Percentiles rank a stretch among this genome's conserved stretches.
phyloP scores from a whole-genome alignment of 2,329 filamentous ascomycete genomes.

The Penicillium sumatraense region DNA sequence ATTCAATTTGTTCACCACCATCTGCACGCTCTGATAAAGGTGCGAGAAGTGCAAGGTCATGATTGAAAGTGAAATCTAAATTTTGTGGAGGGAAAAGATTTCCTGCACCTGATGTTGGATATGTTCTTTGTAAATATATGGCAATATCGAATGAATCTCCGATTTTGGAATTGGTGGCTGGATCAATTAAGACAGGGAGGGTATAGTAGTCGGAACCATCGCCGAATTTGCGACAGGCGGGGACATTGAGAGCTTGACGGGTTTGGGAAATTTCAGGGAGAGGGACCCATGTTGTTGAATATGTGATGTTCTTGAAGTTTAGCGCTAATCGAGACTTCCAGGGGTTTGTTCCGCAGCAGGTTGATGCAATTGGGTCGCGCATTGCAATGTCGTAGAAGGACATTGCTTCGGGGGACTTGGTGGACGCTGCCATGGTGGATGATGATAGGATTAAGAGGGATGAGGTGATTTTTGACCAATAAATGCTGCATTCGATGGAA shows the following conservation, averaged over 20 bases:
- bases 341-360: constrained; percentile 56
- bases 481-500: too few species aligned
- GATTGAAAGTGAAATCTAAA: constrained; percentile 47
- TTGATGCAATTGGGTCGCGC: constrained; percentile 34
- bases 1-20: constrained; percentile 35
- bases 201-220: constrained; percentile 65
- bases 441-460: too few species aligned
- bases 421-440: not conserved
- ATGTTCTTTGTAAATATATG: constrained; percentile 59
- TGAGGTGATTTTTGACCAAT: too few species aligned
- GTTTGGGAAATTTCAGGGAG: constrained; percentile 57
- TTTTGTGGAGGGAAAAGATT: constrained; percentile 54
- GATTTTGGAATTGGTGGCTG: constrained; percentile 44
- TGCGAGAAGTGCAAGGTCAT: constrained; percentile 33
- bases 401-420: constrained; percentile 27
- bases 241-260: constrained; percentile 53
- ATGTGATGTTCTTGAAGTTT: constrained; percentile 54
- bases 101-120: constrained; percentile 50
- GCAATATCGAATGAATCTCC: constrained; percentile 72
- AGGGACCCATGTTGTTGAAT: constrained; percentile 58
- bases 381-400: constrained; percentile 58
- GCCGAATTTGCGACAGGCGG: constrained; percentile 58
- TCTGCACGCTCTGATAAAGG: constrained; percentile 46
- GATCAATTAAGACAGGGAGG: constrained; percentile 61
- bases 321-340: constrained; percentile 57